phyloP scores from a whole-genome alignment of 495 filamentous ascomycete genomes.

The Trichoderma reesei region DNA sequence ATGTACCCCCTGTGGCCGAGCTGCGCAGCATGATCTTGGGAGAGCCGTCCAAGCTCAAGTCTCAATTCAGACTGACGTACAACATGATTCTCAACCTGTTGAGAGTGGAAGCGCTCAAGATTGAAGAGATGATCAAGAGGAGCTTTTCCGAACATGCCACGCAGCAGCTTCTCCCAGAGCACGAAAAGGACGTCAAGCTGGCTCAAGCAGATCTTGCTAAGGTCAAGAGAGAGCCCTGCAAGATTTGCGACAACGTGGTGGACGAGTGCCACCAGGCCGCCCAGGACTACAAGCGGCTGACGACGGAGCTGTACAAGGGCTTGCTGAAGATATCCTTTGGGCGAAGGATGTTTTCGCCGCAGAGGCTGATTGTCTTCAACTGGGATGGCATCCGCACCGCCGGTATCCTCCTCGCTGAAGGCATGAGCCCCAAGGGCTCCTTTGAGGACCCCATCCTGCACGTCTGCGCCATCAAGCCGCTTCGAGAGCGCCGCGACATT shows the following conservation, averaged over 20 bases:
- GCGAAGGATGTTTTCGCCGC: constrained; percentile 61
- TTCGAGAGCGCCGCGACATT: constrained; percentile 53
- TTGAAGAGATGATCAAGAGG: constrained; percentile 99
- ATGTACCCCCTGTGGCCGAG: constrained; percentile 75
- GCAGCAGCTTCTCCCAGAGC: constrained; percentile 85
- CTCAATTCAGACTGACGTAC: constrained; percentile 94
- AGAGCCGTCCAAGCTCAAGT: constrained; percentile 86
- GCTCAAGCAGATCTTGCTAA: constrained; percentile 86
- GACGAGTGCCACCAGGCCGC: constrained; percentile 69
- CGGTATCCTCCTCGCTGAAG: constrained; percentile 71
- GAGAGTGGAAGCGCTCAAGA: constrained; percentile 92
- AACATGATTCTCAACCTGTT: constrained; percentile 98
- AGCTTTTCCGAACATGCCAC: constrained; percentile 99
- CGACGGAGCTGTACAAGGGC: constrained; percentile 61
- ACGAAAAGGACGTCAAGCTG: constrained; percentile 87
- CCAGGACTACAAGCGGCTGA: constrained; percentile 65
- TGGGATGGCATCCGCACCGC: constrained; percentile 69
- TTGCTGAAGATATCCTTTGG: constrained; percentile 67
- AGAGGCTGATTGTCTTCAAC: constrained; percentile 60
- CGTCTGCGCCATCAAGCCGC: constrained; percentile 62
- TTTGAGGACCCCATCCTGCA: constrained; percentile 56
- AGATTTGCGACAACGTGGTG: constrained; percentile 71
- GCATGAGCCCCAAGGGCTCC: constrained; percentile 43
- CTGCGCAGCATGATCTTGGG: constrained; percentile 91
- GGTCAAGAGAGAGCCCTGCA: constrained; percentile 75